phyloP scores from a whole-genome alignment of 257 asterid genomes.

The Solanum neorickii region DNA sequence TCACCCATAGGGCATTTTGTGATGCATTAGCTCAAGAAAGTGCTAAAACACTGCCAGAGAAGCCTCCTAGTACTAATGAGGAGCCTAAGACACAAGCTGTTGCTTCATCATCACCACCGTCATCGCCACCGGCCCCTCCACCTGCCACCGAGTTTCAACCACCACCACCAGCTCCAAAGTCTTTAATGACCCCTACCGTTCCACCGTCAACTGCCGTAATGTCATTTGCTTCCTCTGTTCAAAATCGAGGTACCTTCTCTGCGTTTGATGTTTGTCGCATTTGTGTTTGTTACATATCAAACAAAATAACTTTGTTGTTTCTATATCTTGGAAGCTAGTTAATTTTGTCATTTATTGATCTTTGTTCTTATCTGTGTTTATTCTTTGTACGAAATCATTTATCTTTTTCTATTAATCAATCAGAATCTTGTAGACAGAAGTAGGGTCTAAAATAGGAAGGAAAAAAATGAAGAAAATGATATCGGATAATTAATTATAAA shows the following conservation, averaged over 20 bases:
- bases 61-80: slow-evolving; percentile 27
- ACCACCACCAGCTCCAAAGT: slow-evolving; percentile 7
- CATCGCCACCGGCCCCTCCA: slow-evolving; percentile 6
- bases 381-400: slow-evolving; percentile 6
- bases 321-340: slow-evolving; percentile 22
- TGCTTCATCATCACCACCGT: slow-evolving; percentile 19
- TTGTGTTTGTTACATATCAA: slow-evolving; percentile 1
- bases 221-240: slow-evolving; percentile 27
- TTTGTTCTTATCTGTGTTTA: slow-evolving; percentile 38
- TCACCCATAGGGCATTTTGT: slow-evolving; percentile 91
- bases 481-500: slow-evolving; percentile 9
- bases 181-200: neutral
- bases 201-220: slow-evolving; percentile 10
- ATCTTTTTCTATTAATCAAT: neutral
- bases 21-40: slow-evolving; percentile 72
- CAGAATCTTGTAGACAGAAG: neutral
- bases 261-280: slow-evolving; percentile 3
- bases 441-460: slow-evolving; percentile 6
- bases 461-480: neutral
- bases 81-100: slow-evolving; percentile 20
- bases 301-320: slow-evolving; percentile 20
- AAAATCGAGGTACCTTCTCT: slow-evolving; percentile 38
- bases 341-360: slow-evolving; percentile 42
- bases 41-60: slow-evolving; percentile 31
- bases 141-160: neutral